A percentile compares a stretch with the other conserved stretches of the same genome.
These are phyloP conservation scores for Lipomyces mesembrius DNA, from an alignment of 805 yeast genomes.

Conservation along the genomic window DNA sequence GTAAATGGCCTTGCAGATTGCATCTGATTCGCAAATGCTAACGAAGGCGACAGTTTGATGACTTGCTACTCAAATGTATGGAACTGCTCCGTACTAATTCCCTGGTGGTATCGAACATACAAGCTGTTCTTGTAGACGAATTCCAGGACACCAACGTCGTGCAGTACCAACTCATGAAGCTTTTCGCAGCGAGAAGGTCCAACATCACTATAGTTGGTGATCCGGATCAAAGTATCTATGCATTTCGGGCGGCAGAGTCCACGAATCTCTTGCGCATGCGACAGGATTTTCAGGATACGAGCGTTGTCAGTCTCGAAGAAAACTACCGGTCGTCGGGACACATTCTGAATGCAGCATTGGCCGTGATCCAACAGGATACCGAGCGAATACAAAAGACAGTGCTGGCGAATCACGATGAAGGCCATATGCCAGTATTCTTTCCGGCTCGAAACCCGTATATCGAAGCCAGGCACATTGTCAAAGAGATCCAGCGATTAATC, in stretches of 20 bases:
- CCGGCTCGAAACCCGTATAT: constrained; percentile 49
- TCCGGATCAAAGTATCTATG: constrained; percentile 94
- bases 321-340: constrained; percentile 81
- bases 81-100: constrained; percentile 53
- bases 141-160: constrained; percentile 88
- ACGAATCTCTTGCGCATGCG: constrained; percentile 66
- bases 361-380: constrained; percentile 64
- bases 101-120: constrained; percentile 54
- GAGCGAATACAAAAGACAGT: constrained; percentile 37
- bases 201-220: constrained; percentile 92
- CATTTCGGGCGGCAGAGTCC: constrained; percentile 79
- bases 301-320: constrained; percentile 56
- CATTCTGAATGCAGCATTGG: constrained; percentile 67
- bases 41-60: constrained; percentile 66
- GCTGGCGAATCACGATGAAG: constrained; percentile 20
- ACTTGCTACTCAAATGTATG: constrained; percentile 64
- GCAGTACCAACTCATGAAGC: constrained; percentile 70
- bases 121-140: constrained; percentile 87
- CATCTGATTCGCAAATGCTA: background rate
- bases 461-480: constrained; percentile 65
- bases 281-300: constrained; percentile 45
- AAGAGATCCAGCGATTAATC: constrained; percentile 57
- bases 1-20: constrained; percentile 13
- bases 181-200: constrained; percentile 53
- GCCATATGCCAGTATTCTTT: constrained; percentile 46